These are phyloP conservation scores for Cyclanthera cordifolia DNA, from an alignment of 306 rosid genomes.

Conservation along the genomic window DNA sequence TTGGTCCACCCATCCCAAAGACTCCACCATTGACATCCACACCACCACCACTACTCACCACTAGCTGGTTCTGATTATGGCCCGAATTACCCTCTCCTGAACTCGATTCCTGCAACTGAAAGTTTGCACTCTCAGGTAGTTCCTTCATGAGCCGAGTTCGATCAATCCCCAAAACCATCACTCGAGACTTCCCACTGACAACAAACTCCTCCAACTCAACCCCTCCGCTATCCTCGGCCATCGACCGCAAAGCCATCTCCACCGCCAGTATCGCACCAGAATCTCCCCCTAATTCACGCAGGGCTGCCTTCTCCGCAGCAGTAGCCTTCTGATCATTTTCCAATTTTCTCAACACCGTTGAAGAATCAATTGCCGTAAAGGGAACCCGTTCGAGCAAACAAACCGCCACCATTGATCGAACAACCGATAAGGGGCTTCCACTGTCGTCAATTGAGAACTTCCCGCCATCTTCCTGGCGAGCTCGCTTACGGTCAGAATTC, in stretches of 20 bases:
- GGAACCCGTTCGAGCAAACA: conserved; percentile 68
- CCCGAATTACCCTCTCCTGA: conserved; percentile 34
- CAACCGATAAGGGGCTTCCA: conserved; percentile 48
- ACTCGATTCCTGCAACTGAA: conserved; percentile 34
- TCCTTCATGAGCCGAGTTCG: conserved; percentile 68
- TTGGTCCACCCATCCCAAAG: conserved; percentile 50
- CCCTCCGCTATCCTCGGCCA: conserved; percentile 68
- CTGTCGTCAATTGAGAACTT: conserved; percentile 28
- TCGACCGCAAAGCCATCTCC: conserved; percentile 89
- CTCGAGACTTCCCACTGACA: conserved; percentile 75
- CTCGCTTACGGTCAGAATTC: conserved; percentile 9
- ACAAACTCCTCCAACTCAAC: conserved; percentile 86
- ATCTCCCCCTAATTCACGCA: conserved; percentile 73
- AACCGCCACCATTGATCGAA: conserved; percentile 78
- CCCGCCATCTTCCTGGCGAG: conserved; percentile 16
- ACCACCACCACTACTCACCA: conserved; percentile 9
- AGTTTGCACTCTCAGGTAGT: conserved; percentile 58
- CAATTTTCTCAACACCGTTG: conserved; percentile 67
- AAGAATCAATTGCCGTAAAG: conserved; percentile 73
- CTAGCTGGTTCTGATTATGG: conserved; percentile 31
- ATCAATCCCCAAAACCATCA: conserved; percentile 68
- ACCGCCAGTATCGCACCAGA: conserved; percentile 70
- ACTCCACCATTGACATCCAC: conserved; percentile 39
- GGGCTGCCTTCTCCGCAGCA: conserved; percentile 48
- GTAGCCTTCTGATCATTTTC: conserved; percentile 60